phyloP scores from a whole-genome alignment of 129 eudicot genomes.

The Artemisia annua region DNA sequence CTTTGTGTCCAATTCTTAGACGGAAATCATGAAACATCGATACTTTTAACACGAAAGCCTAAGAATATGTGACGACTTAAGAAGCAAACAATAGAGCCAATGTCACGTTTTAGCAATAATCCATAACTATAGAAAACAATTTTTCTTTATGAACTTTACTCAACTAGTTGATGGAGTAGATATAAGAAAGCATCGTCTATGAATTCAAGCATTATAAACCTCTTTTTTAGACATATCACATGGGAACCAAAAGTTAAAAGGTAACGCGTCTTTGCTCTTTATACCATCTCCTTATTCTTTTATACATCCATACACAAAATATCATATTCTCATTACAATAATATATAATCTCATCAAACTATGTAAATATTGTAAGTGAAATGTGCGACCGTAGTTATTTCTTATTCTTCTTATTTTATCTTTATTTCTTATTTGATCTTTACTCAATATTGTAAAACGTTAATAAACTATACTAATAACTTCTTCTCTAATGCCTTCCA shows the following conservation, averaged over 20 bases:
- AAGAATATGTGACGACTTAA: no score
- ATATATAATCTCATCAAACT: no score
- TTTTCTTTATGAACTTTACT: background rate
- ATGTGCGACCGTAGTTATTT: no score
- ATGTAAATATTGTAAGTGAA: no score
- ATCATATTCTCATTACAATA: background rate
- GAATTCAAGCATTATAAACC: background rate
- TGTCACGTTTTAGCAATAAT: background rate
- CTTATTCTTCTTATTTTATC: no score
- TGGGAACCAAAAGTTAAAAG: slow-evolving; percentile 29
- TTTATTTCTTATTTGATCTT: no score
- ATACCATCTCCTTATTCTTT: slow-evolving; percentile 10
- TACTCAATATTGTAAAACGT: no score
- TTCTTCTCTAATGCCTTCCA: no score
- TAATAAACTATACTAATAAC: no score
- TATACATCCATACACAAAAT: background rate
- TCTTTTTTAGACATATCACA: slow-evolving; percentile 30
- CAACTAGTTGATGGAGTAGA: slow-evolving; percentile 8
- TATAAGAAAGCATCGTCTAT: slow-evolving; percentile 14
- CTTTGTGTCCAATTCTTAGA: no score
- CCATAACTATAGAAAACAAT: background rate
- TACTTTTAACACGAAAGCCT: no score
- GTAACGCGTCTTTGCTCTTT: slow-evolving; percentile 31
- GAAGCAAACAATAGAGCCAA: background rate
- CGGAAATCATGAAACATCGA: no score